A percentile compares a stretch with the other conserved stretches of the same genome.
Evolutionary conservation across 2,329 filamentous ascomycete genomes (phyloP).

Genomic region (Colletotrichum salicis): DNA sequence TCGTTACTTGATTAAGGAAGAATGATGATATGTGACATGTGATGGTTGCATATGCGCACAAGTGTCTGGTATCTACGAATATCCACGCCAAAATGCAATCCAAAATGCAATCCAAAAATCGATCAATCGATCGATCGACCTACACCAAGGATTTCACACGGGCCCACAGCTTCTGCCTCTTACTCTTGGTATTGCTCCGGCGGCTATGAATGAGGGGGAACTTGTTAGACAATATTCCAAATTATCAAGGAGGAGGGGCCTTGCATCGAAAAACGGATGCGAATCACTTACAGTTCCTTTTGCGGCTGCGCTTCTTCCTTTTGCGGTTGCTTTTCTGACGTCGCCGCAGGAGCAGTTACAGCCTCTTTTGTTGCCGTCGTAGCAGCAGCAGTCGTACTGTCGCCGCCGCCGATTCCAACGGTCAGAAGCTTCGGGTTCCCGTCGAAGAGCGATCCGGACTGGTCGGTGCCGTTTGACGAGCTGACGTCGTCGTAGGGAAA

Average conservation of each 20-base stretch:
- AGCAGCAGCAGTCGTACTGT: conserved; percentile 37
- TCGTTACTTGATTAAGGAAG: background rate
- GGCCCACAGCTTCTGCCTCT: background rate
- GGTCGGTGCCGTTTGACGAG: conserved; percentile 63
- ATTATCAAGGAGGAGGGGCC: background rate
- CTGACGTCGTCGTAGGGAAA: conserved; percentile 79
- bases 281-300: background rate
- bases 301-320: background rate
- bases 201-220: background rate
- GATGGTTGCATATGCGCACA: background rate
- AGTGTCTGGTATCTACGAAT: background rate
- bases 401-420: conserved; percentile 65
- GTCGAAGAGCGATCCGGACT: conserved; percentile 71
- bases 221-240: background rate
- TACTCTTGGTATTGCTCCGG: background rate
- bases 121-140: background rate
- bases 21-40: background rate
- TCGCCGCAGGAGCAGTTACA: background rate
- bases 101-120: background rate
- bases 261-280: background rate
- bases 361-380: background rate
- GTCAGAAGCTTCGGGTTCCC: conserved; percentile 64
- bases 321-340: background rate
- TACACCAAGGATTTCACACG: background rate
- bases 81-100: background rate